Evolutionary conservation across 192 early-diverging fungal species (phyloP).

Genomic region (Haplosporangium gracile): DNA sequence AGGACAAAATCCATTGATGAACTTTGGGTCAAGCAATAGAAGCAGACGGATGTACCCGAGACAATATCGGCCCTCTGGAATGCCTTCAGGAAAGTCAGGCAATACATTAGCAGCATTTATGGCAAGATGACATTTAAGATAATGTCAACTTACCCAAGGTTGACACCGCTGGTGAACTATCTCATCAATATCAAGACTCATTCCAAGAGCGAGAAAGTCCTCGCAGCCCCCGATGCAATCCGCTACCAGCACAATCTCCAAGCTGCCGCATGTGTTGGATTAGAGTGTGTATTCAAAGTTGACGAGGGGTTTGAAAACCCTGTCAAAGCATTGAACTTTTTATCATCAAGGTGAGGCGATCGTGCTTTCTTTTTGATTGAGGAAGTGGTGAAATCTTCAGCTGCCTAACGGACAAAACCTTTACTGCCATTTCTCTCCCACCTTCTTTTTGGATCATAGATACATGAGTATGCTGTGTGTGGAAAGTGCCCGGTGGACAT

Average conservation of each 20-base stretch:
- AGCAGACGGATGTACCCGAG: slow-evolving; percentile 8
- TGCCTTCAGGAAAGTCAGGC: not conserved
- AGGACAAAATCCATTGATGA: slow-evolving; percentile 18
- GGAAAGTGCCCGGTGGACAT: slow-evolving; percentile 7
- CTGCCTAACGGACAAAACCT: too few species aligned
- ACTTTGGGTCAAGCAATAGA: slow-evolving; percentile 57
- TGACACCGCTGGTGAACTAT: slow-evolving; percentile 26
- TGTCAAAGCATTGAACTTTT: too few species aligned
- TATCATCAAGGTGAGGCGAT: too few species aligned
- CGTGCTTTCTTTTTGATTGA: too few species aligned
- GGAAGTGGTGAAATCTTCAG: too few species aligned
- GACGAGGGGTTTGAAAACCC: not conserved
- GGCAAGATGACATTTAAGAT: slow-evolving; percentile 18
- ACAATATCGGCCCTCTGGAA: not conserved
- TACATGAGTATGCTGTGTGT: too few species aligned
- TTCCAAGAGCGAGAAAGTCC: not conserved
- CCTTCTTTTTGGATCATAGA: too few species aligned
- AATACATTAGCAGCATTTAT: slow-evolving; percentile 13
- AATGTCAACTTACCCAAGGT: slow-evolving; percentile 4
- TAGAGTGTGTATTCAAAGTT: not conserved
- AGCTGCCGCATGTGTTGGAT: not conserved
- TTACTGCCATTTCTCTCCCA: too few species aligned
- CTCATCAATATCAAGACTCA: not conserved
- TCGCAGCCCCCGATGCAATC: slow-evolving; percentile 41
- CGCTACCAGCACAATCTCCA: slow-evolving; percentile 34